Base-by-base conservation (phyloP, 2,329 filamentous ascomycete species). In the Sarocladium kiliense region DNA sequence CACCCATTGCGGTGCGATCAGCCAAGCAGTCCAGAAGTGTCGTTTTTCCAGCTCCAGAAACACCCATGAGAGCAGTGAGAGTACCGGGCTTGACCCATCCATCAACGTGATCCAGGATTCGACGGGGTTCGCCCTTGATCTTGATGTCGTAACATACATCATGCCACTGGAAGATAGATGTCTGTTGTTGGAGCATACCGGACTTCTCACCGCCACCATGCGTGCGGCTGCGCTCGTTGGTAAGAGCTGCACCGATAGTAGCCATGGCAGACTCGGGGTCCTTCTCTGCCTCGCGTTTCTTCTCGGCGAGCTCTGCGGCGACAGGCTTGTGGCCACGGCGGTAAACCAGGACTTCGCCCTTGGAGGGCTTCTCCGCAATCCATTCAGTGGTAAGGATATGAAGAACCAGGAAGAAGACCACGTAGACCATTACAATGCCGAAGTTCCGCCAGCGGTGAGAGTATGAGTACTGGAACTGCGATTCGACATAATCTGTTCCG, bases 11-110 rank as follows among this genome's bases (percentile, higher is more conserved):
- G 36, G 55, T 56, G n/a, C 57, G 55, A 19, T 56, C 57, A 32
- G 57, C 57, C 45, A 58, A 30, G 45, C 57, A 58, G 26, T 58
- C 57, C 18, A 58, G 47, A 16, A 58, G 57, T 3, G 57, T 58
- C 16, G 57, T 58, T 42, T 58, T 58, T 25, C 57, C 57, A 7
- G 57, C 57, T n/a, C 57, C 57, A 6, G 57, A 58, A 16, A 58
- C 57, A 72, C 88, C 88, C 90, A 95, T 95, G 1, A 94, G 77
- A 45, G 89, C 90, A 3, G 90, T 95, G 57, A 94, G 72, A 16
- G 89, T 94, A 44, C 91, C 91, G 1, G 91, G 91, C 68, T 93
- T 92, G 59, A 96, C 89, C 88, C 89, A 96, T 32, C 91, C 91
- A 63, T 93, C 88, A 4, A 95, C 88, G 56, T 92, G 77, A 61